Evolutionary conservation across 208 protist genomes (phyloP).

Genomic region (Leptomonas pyrrhocoris): DNA sequence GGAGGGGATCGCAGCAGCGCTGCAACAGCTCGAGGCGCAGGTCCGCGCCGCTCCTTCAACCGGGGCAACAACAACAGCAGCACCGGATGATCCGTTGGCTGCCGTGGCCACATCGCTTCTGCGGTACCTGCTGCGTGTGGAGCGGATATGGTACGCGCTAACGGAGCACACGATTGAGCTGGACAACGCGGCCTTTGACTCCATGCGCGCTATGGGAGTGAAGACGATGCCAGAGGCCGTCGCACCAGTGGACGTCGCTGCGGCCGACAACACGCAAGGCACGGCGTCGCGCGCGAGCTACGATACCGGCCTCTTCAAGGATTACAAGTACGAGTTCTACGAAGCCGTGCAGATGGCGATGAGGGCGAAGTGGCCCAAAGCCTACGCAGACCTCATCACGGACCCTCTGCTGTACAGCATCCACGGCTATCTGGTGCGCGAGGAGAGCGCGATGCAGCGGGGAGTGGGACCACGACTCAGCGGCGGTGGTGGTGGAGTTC

Average conservation of each 20-base stretch:
- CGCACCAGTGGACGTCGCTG: not conserved
- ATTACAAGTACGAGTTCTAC: conserved; percentile 27
- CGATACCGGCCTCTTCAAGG: conserved; percentile 6
- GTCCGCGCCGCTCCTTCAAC: not conserved
- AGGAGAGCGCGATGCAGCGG: conserved; percentile 18
- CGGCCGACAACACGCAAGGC: not conserved
- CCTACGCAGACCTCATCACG: conserved; percentile 16
- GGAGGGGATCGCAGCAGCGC: conserved; percentile 3
- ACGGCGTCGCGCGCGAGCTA: conserved; percentile 8
- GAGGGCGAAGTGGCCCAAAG: conserved; percentile 13
- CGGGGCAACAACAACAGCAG: not conserved
- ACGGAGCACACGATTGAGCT: conserved; percentile 23
- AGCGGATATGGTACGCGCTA: conserved; percentile 26
- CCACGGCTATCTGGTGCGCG: conserved; percentile 36
- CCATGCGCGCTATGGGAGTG: conserved; percentile 6
- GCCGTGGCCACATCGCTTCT: conserved; percentile 6
- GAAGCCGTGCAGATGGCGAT: conserved; percentile 19
- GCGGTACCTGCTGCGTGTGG: conserved; percentile 24
- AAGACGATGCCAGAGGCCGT: conserved; percentile 1
- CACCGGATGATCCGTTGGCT: conserved; percentile 11
- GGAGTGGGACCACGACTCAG: conserved; percentile 4
- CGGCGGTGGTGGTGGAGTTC: not conserved
- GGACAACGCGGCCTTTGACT: conserved; percentile 7
- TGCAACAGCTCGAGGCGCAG: conserved; percentile 15
- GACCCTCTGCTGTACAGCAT: conserved; percentile 33